phyloP scores from a whole-genome alignment of 768 basidiomycete genomes.

The Rhodosporidiobolus odoratus region DNA sequence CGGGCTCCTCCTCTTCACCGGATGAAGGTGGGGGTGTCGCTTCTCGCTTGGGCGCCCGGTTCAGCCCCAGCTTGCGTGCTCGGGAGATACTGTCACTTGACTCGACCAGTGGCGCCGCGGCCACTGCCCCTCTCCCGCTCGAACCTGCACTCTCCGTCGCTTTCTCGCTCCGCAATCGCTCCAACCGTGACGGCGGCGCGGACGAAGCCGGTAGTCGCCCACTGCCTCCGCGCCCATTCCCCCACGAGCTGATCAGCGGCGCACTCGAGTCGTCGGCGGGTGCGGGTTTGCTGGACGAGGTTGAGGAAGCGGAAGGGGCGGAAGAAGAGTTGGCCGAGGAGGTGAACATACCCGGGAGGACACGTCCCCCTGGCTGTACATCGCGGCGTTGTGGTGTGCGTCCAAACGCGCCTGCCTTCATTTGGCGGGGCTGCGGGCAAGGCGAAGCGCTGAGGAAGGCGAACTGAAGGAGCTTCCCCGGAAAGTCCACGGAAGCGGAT shows the following conservation, averaged over 20 bases:
- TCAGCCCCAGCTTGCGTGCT: constrained; percentile 1
- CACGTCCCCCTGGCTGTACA: constrained; percentile 16
- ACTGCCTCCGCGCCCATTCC: background rate
- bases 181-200: background rate
- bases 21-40: background rate
- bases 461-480: background rate
- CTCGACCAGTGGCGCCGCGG: background rate
- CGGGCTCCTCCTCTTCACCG: background rate
- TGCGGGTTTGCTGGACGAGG: background rate
- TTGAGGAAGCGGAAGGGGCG: background rate
- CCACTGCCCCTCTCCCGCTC: background rate
- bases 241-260: background rate
- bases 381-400: background rate
- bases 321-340: background rate
- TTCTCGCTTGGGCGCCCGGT: background rate
- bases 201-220: background rate
- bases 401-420: constrained; percentile 15
- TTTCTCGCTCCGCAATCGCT: background rate
- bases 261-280: too few species aligned
- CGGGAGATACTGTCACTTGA: background rate
- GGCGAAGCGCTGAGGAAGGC: background rate
- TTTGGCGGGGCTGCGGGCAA: background rate
- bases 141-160: background rate
- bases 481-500: background rate
- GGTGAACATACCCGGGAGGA: constrained; percentile 18